Base-by-base conservation (phyloP, 768 basidiomycete genomes). In the Tulasnella calospora region DNA sequence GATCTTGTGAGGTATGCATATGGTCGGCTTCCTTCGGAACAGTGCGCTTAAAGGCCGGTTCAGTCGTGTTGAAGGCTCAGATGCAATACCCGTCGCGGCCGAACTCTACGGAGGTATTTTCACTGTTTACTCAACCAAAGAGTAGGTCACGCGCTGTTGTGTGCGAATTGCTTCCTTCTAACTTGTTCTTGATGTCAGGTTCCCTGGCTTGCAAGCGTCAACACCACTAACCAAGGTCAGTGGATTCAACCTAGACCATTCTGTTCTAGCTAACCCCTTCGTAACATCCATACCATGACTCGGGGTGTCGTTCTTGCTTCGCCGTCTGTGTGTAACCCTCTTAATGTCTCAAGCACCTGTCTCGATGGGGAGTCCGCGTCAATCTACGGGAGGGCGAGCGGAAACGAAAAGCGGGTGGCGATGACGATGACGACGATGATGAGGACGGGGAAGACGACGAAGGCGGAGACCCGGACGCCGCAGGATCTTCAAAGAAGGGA, bases 51-150 rank as follows among this genome's bases (percentile, higher is more conserved):
- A 35, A 47, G 33, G 27, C 67, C 61, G 30, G 27, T 73, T 27
- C 61, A 80, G 80, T 73, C 80, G 80, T n/a, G 76, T 81, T 36
- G 80, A 73, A 73, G 79, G 78, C 21, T 73, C 79, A 19, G 77
- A 81, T 35, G 85, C 82, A 41, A 81, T 83, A 9, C 86, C 86
- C 1, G 85, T 92, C 7, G 87, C 89, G 80, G 91, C 91, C 0
- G 90, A 92, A 83, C 88, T 88, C 80, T 91, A 89, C 80, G 90
- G 91, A 5, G 89, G 89, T 0, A 80, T 85, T 2, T 92, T 92
- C 82, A 88, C 87, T 33, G 88, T 92, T 0, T 92, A 90, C 81
- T 90, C 90, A 13, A 91, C 91, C 0, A 92, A 92, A 81, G 89
- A 91, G 78, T 82, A 61, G 3, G 80, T 38, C 33, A 17, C 4